A percentile compares a stretch with the other conserved stretches of the same genome.
phyloP scores from a whole-genome alignment of 805 yeast species.

The Wickerhamomyces xylosicus region DNA sequence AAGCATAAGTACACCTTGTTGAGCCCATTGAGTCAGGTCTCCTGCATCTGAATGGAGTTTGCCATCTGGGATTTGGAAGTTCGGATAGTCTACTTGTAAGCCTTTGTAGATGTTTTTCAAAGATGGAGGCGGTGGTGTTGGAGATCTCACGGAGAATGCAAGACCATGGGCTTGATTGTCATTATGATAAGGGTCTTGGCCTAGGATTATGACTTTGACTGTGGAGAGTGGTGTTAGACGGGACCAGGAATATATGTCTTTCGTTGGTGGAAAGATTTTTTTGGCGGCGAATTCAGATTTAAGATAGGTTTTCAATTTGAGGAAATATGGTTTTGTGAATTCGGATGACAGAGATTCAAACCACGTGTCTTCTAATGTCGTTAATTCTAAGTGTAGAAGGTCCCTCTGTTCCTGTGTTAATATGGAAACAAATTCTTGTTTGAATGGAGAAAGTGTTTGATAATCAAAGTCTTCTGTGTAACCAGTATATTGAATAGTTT shows the following conservation, averaged over 20 bases:
- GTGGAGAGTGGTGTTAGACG: slow-evolving; percentile 66
- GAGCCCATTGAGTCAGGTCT: slow-evolving; percentile 74
- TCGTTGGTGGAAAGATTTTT: slow-evolving; percentile 70
- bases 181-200: slow-evolving; percentile 97
- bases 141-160: slow-evolving; percentile 84
- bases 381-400: slow-evolving; percentile 56
- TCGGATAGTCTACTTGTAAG: slow-evolving; percentile 61
- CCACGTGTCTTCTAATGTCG: slow-evolving; percentile 72
- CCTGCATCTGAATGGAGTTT: slow-evolving; percentile 22
- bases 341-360: slow-evolving; percentile 56
- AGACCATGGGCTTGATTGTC: slow-evolving; percentile 91
- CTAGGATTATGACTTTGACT: slow-evolving; percentile 73
- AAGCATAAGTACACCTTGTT: slow-evolving; percentile 76
- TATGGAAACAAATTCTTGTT: slow-evolving; percentile 4
- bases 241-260: slow-evolving; percentile 87
- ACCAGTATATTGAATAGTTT: too few relatives aligned
- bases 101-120: slow-evolving; percentile 80
- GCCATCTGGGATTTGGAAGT: slow-evolving; percentile 40
- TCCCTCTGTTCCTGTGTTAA: slow-evolving; percentile 30
- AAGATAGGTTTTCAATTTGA: slow-evolving; percentile 59
- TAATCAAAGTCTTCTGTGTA: background rate
- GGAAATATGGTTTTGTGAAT: slow-evolving; percentile 76
- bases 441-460: slow-evolving; percentile 4
- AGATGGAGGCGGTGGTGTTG: slow-evolving; percentile 83
- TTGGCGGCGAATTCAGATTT: slow-evolving; percentile 30